A percentile compares a stretch with the other conserved stretches of the same genome.
Conservation (phyloP, 2,329 filamentous ascomycete species). For the Gyromitra esculenta region DNA sequence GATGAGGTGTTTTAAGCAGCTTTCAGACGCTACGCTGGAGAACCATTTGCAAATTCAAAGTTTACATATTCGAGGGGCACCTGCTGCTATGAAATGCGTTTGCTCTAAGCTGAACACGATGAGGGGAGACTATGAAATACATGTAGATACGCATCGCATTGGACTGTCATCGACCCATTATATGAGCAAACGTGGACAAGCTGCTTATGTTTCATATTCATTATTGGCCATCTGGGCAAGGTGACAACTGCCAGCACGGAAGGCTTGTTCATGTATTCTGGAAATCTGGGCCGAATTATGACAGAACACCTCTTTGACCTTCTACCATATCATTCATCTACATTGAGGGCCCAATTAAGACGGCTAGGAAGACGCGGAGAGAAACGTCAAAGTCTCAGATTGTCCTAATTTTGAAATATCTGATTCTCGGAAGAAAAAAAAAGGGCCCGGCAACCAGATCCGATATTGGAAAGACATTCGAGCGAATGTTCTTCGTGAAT, state of each 20-base stretch:
- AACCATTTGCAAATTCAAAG: conserved; percentile 4
- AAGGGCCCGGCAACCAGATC: conserved; percentile 16
- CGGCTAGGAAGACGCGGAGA: conserved; percentile 3
- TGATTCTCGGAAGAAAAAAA: conserved; percentile 21
- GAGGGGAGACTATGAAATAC: conserved; percentile 15
- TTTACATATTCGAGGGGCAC: conserved; percentile 6
- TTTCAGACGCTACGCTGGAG: conserved; percentile 15
- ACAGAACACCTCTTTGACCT: conserved; percentile 42
- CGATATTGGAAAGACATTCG: conserved; percentile 29
- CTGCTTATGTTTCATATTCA: conserved; percentile 31
- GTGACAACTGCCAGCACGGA: conserved; percentile 29
- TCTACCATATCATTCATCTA: conserved; percentile 6
- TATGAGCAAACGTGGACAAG: conserved; percentile 43
- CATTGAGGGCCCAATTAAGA: conserved; percentile 21
- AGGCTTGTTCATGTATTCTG: conserved; percentile 38
- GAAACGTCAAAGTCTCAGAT: conserved; percentile 32
- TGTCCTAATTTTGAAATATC: conserved; percentile 40
- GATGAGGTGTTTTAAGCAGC: conserved; percentile 29
- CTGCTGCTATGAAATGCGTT: conserved; percentile 9
- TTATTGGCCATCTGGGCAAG: conserved; percentile 18
- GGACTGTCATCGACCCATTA: conserved; percentile 30
- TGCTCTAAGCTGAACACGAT: conserved; percentile 10
- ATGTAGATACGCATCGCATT: conserved; percentile 17
- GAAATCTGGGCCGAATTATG: conserved; percentile 36
- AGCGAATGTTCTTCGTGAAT: conserved; percentile 9